Base-by-base conservation (phyloP, 2,329 filamentous ascomycete species). In the Exophiala viscosa region DNA sequence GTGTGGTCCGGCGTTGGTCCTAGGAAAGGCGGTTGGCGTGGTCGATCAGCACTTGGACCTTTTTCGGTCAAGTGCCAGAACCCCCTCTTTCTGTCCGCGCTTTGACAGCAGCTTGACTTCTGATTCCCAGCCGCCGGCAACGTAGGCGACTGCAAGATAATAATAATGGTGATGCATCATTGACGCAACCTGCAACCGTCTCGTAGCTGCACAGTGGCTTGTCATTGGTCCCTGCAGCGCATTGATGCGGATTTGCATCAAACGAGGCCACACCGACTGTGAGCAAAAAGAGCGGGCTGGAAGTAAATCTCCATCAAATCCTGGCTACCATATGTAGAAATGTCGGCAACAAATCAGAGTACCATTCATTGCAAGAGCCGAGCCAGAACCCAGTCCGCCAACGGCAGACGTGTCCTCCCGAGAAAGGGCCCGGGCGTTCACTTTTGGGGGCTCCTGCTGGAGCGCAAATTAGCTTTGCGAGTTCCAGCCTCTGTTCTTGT, bases 1-100 rank as follows among this genome's bases (percentile, higher is more conserved):
- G 55, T 55, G 55, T 58, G 52, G 55, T 42, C 52, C 52, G 55
- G 55, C 48, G 48, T 48, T 58, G 45, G 44, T 52, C 51, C 52
- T 58, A 35, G 50, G 52, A 49, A 28, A 52, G 51, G 55, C 34
- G 52, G 45, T 52, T 48, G 43, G 41, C 51, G 49, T 42, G 42
- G 51, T 49, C 48, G 52, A 52, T 52, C 45, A 54, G 45, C 51
- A 45, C 38, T 48, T 48, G 45, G 14, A 28, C 31, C 33, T 15
- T 18, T 47, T 52, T 44, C 14, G 50, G 35, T 31, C 49, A 47
- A 46, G 49, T 50, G 48, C 39, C 45, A 42, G 17, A 44, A 44
- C 36, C 48, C 38, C 38, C 39, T 39, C 38, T 39, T 42, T n/a
- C 9, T 23, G 38, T 13, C 40, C 28, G 13, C 28, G 13, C 10